phyloP scores from a whole-genome alignment of 805 yeast species.

The Kazachstania kunashirensis region DNA sequence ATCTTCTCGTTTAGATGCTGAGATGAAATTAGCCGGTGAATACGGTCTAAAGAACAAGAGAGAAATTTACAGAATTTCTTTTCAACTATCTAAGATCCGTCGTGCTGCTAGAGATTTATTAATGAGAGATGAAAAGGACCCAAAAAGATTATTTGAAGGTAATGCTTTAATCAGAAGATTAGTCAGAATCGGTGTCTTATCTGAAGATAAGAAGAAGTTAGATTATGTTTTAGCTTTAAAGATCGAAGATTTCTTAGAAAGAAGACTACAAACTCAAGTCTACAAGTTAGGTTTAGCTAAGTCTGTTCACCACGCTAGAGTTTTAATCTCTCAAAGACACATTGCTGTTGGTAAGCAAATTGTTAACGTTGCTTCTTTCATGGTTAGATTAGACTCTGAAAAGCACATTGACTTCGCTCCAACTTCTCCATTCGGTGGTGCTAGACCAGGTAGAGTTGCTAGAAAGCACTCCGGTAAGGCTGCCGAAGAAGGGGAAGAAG shows the following conservation, averaged over 20 bases:
- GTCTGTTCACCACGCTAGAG: constrained; percentile 99
- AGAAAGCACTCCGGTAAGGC: constrained; percentile 68
- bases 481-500: constrained; percentile 56
- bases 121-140: constrained; percentile 99
- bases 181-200: constrained; percentile 96
- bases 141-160: constrained; percentile 99
- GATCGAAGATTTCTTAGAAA: constrained; percentile 98
- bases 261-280: constrained; percentile 99
- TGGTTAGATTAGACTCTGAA: constrained; percentile 99
- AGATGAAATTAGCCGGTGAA: constrained; percentile 98
- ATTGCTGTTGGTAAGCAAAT: constrained; percentile 99
- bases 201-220: constrained; percentile 99
- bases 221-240: constrained; percentile 98
- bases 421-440: constrained; percentile 99
- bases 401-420: constrained; percentile 99
- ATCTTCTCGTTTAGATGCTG: constrained; percentile 98
- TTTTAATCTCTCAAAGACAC: constrained; percentile 96
- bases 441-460: constrained; percentile 99
- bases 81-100: constrained; percentile 98
- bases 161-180: constrained; percentile 99
- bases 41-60: constrained; percentile 99
- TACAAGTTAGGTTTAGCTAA: constrained; percentile 99
- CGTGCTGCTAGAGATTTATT: constrained; percentile 99
- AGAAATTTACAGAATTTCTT: constrained; percentile 98
- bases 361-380: constrained; percentile 97